phyloP scores from a whole-genome alignment of 2,329 filamentous ascomycete species.

The Hirsutella minnesotensis region DNA sequence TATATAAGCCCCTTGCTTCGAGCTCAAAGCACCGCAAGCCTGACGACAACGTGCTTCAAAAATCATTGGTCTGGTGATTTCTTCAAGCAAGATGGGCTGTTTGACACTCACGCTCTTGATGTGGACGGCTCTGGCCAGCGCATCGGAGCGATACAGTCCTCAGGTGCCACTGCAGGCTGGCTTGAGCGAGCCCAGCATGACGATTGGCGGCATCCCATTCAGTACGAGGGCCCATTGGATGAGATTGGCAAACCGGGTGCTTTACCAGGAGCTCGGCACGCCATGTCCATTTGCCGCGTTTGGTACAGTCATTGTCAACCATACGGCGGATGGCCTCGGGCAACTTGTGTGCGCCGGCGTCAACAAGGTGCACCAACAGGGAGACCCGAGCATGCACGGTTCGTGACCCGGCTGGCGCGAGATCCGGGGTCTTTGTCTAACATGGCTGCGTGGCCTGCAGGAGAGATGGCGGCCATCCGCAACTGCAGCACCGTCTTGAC shows the following conservation, averaged over 20 bases:
- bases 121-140: neutral
- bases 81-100: no score
- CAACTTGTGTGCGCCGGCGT: slow-evolving; percentile 37
- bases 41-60: no score
- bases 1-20: no score
- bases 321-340: slow-evolving; percentile 30
- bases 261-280: slow-evolving; percentile 16
- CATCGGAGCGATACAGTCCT: neutral
- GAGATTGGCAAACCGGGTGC: slow-evolving; percentile 32
- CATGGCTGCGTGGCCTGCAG: slow-evolving; percentile 13
- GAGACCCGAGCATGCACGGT: slow-evolving; percentile 43
- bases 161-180: neutral
- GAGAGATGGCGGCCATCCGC: slow-evolving; percentile 41
- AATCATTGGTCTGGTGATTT: no score
- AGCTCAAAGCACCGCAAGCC: no score
- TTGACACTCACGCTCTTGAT: neutral
- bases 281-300: slow-evolving; percentile 43
- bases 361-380: slow-evolving; percentile 29
- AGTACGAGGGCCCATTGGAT: slow-evolving; percentile 38
- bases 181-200: neutral
- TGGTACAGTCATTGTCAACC: slow-evolving; percentile 42
- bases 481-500: slow-evolving; percentile 39
- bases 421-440: no score
- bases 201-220: slow-evolving; percentile 17
- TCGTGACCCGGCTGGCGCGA: no score